Evolutionary conservation across 306 rosid genomes (phyloP), one percentile per base, ranked within the genome.

Genomic region (Inga leiocalycina): DNA sequence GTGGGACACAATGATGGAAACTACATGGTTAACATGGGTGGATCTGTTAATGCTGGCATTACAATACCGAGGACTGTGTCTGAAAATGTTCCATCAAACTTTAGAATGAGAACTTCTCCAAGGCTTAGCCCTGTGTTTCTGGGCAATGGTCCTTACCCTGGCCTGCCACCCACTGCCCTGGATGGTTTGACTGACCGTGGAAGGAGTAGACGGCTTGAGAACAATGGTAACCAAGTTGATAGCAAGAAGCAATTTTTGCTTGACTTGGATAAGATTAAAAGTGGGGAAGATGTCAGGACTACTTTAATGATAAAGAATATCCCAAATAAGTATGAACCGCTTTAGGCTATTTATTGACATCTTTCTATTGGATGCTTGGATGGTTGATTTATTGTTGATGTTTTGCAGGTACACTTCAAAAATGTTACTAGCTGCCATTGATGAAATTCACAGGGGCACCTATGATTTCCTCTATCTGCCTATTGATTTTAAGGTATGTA

Each of bases 281-380:
- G 80, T 14, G 98, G 97, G 68, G 99, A 97, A 89, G 99, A 97
- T 89, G 73, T 82, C 71, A 91, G 97, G 92, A 94, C 99, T 62
- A 97, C 99, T 35, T 86, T 97, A 88, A 97, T 97, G 99, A 90
- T 97, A 49, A 97, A 97, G 90, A 97, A 97, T 81, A 97, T 97
- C 83, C 99, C 99, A 71, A 97, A 97, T 75, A 97, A 97, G 99
- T 97, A 97, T 75, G 94, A 76, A 5, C 54, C 32, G 22, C 74
- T 80, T 71, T n/a, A 20, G 67, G 34, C 41, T 71, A 67, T 84
- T 82, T 65, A 70, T 78, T 69, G 43, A 46, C 35, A 19, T 30
- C 24, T 64, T 45, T 49, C 48, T 68, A 54, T 4, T 82, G 80
- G 83, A 74, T 79, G 34, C 75, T 24, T 39, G 39, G 8, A 71